A percentile compares a stretch with the other conserved stretches of the same genome.
Evolutionary conservation across 192 early-diverging fungal species (phyloP).

Genomic region (Phycomyces blakesleeanus): DNA sequence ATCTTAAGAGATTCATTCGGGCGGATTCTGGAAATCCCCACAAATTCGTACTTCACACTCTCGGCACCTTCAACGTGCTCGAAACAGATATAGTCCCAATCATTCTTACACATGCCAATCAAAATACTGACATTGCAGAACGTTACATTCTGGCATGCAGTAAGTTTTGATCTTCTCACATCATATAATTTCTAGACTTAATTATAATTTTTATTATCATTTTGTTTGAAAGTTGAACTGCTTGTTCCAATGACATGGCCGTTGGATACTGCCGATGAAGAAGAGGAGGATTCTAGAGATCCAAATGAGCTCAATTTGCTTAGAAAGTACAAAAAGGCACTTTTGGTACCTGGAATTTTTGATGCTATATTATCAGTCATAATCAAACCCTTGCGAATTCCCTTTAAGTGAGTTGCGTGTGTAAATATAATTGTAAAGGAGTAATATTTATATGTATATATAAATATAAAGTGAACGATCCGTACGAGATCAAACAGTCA

Average conservation of each 20-base stretch:
- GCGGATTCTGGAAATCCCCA: conserved; percentile 62
- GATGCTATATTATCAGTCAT: conserved; percentile 48
- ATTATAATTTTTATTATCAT: no score
- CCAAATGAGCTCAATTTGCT: conserved; percentile 48
- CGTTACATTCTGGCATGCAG: conserved; percentile 49
- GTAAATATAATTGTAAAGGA: not conserved
- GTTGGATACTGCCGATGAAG: conserved; percentile 47
- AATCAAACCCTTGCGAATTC: conserved; percentile 46
- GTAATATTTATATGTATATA: not conserved
- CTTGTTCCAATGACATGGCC: conserved; percentile 91
- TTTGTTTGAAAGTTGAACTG: conserved; percentile 60
- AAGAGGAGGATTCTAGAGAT: conserved; percentile 34
- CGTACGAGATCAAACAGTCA: conserved; percentile 53
- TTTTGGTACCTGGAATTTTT: conserved; percentile 53
- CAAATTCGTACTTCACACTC: conserved; percentile 56
- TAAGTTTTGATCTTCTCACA: conserved; percentile 13
- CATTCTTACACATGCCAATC: conserved; percentile 41
- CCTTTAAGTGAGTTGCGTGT: conserved; percentile 29
- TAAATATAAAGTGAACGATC: conserved; percentile 51
- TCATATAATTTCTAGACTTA: not conserved
- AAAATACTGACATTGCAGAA: conserved; percentile 29
- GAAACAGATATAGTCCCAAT: conserved; percentile 79
- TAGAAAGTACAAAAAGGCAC: conserved; percentile 71
- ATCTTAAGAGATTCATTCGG: conserved; percentile 83
- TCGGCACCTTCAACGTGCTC: conserved; percentile 75